These are phyloP conservation scores for Metschnikowia kunwiensis DNA, from an alignment of 805 yeast genomes.

Conservation along the genomic window DNA sequence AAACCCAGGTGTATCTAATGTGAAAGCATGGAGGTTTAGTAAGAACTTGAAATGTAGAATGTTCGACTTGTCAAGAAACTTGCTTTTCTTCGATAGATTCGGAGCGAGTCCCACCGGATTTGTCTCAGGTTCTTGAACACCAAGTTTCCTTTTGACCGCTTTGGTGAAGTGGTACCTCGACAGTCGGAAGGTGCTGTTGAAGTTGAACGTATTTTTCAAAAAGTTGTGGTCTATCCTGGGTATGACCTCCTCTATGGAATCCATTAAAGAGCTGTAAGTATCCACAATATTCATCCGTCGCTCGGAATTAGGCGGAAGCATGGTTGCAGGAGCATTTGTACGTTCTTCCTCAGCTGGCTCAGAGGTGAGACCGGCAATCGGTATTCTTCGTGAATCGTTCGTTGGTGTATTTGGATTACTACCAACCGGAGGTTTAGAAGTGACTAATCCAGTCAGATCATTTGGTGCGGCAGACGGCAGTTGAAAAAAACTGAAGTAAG, in stretches of 20 bases:
- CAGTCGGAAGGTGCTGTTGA: slow-evolving; percentile 14
- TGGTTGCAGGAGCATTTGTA: no score
- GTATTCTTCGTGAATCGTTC: no score
- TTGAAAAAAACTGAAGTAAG: not conserved
- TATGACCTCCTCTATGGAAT: not conserved
- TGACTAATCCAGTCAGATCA: no score
- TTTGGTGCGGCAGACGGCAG: not conserved
- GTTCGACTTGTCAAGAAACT: slow-evolving; percentile 9
- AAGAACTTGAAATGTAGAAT: slow-evolving; percentile 14
- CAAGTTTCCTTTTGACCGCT: not conserved
- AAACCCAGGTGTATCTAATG: slow-evolving; percentile 19
- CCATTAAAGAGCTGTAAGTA: no score
- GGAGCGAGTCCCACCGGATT: not conserved
- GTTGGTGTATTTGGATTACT: no score
- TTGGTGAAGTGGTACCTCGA: slow-evolving; percentile 7
- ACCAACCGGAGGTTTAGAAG: no score
- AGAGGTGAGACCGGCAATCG: no score
- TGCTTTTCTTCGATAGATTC: slow-evolving; percentile 2
- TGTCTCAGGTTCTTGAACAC: not conserved
- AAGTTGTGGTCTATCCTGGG: slow-evolving; percentile 12
- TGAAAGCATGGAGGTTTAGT: slow-evolving; percentile 17
- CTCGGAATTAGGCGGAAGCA: no score
- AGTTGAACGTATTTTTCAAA: slow-evolving; percentile 15
- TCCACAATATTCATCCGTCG: no score
- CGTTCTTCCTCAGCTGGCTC: no score